Evolutionary conservation across 306 rosid species (phyloP).

Genomic region (Fragaria vesca): DNA sequence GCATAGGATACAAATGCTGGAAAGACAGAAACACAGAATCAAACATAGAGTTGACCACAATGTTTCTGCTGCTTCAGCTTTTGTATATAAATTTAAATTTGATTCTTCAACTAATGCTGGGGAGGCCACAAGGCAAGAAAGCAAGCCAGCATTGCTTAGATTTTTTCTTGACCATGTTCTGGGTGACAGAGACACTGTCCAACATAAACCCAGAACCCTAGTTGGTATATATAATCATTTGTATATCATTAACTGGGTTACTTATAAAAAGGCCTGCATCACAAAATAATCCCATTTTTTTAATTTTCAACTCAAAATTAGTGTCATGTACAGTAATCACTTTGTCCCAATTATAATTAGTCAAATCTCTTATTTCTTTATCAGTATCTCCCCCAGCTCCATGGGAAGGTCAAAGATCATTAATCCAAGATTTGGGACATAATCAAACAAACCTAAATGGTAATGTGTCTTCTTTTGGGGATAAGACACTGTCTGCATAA

Average conservation of each 20-base stretch:
- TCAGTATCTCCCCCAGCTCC: neutral
- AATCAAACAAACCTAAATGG: neutral
- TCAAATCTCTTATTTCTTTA: slow-evolving; percentile 25
- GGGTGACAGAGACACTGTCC: slow-evolving; percentile 59
- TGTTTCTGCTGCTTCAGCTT: slow-evolving; percentile 44
- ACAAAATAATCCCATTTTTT: slow-evolving; percentile 34
- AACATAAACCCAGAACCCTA: slow-evolving; percentile 27
- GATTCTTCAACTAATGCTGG: slow-evolving; percentile 29
- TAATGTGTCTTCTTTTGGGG: slow-evolving; percentile 6
- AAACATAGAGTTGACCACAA: slow-evolving; percentile 68
- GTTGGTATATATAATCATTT: slow-evolving; percentile 66
- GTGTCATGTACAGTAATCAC: slow-evolving; percentile 26
- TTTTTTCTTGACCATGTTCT: slow-evolving; percentile 72
- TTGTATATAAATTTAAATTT: slow-evolving; percentile 30
- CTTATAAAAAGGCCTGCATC: slow-evolving; percentile 43
- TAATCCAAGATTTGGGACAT: slow-evolving; percentile 2
- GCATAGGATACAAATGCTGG: slow-evolving; percentile 41
- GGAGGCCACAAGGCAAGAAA: slow-evolving; percentile 46
- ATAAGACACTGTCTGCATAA: slow-evolving; percentile 3
- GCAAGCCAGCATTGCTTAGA: slow-evolving; percentile 63
- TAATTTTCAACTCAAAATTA: slow-evolving; percentile 45
- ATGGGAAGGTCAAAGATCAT: neutral
- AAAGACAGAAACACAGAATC: slow-evolving; percentile 52
- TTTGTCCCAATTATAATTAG: slow-evolving; percentile 12
- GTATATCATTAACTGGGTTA: slow-evolving; percentile 51